Evolutionary conservation across 1,284 basidiomycete genomes (phyloP), one percentile per base, ranked within the genome.

Genomic region (Schizopora paradoxa): DNA sequence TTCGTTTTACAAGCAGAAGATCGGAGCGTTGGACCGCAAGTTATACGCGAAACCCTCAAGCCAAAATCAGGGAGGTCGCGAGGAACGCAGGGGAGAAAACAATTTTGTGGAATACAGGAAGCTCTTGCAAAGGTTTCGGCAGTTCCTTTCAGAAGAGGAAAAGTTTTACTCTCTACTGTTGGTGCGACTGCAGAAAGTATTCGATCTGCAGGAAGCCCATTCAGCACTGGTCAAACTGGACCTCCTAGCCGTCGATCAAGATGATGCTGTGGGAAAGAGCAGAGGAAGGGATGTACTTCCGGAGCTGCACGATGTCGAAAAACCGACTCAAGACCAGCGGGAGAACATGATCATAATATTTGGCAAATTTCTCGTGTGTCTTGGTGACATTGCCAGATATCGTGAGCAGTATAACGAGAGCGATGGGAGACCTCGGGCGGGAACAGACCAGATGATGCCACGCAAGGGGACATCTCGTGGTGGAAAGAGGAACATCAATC

Each of bases 301-400:
- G 14, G 66, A 71, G 1, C 74, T 79, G 44, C 72, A 70, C 33
- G 56, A 58, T 18, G 64, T 67, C 18, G 52, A 62, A 5, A 70
- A 73, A 10, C 58, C 63, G 28, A 71, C 68, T n/a, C 51, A 66
- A 16, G 73, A 73, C 18, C 77, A 86, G 58, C 74, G 73, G 41
- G 75, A 77, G 47, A 73, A 73, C 48, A 76, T 79, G 51, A 65
- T 89, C 19, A 75, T 78, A 11, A 82, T 90, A 34, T 69, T 95
- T 33, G 87, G 86, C 68, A 96, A 94, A 66, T 82, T 86, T 2
- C 70, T 98, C 41, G 85, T 97, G 23, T 97, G 86, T 63, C 76
- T 96, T 16, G 95, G 95, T 13, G 95, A 99, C 61, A 81, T 99
- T 36, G 89, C 91, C 52, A 76, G 95, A 26, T 99, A 99, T 65